Conservation (phyloP, 768 basidiomycete species). For the Hericium coralloides region DNA sequence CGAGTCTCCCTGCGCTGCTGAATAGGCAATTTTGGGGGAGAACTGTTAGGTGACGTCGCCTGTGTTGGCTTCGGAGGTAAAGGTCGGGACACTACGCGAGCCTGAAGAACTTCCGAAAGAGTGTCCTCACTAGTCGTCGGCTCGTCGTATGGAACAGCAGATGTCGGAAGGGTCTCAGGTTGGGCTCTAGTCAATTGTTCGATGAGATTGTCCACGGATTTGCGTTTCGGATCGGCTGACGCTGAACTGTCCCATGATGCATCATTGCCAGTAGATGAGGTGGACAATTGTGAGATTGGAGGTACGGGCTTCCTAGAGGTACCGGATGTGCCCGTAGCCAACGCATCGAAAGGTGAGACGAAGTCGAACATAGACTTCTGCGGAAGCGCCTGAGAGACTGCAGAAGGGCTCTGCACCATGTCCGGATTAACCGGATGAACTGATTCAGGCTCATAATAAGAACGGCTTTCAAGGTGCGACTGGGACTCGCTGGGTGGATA, state of each 20-base stretch:
- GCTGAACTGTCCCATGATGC: conserved; percentile 36
- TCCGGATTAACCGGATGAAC: conserved; percentile 7
- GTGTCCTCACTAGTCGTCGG: conserved; percentile 23
- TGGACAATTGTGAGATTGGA: conserved; percentile 25
- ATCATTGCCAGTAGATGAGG: conserved; percentile 44
- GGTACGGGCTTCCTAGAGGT: conserved; percentile 61
- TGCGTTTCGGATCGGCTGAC: conserved; percentile 54
- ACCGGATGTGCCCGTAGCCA: conserved; percentile 37
- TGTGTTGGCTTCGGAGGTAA: conserved; percentile 50
- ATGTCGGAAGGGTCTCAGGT: conserved; percentile 21
- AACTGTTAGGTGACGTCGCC: conserved; percentile 47
- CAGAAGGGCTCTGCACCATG: conserved; percentile 6
- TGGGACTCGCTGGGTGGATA: conserved; percentile 2
- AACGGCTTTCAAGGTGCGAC: conserved; percentile 9
- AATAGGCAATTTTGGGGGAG: conserved; percentile 53
- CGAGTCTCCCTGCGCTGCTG: conserved; percentile 40
- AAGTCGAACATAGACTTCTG: conserved; percentile 83
- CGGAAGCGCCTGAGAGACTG: conserved; percentile 41
- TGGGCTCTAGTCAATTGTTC: conserved; percentile 56
- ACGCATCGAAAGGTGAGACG: conserved; percentile 75
- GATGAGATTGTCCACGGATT: conserved; percentile 76
- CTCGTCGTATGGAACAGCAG: conserved; percentile 20
- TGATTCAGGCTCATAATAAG: conserved; percentile 15
- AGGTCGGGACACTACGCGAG: conserved; percentile 45
- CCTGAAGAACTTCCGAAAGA: conserved; percentile 28